Conservation (phyloP, 768 basidiomycete species). For the Termitomyces sp. region DNA sequence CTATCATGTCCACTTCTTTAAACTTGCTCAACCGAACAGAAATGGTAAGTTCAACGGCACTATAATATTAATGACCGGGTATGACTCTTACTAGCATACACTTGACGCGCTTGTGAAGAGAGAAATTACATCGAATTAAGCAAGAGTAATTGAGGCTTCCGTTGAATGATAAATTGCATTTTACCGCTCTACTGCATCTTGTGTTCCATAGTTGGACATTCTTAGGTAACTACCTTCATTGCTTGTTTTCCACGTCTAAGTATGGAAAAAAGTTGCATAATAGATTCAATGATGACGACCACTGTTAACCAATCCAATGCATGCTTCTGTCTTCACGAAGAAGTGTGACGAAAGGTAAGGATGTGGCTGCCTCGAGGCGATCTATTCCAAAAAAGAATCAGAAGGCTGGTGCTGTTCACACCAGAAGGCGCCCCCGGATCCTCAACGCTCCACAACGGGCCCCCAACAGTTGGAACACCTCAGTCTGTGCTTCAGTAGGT, state of each 20-base stretch:
- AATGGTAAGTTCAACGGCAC: not conserved
- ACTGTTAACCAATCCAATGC: not conserved
- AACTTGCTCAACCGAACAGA: not conserved
- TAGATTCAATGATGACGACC: not conserved
- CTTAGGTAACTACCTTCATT: no score
- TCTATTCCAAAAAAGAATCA: not conserved
- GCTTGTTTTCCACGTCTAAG: no score
- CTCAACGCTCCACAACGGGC: not conserved
- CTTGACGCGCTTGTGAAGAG: not conserved
- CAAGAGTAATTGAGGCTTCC: no score
- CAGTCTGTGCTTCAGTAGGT: no score
- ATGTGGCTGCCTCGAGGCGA: not conserved
- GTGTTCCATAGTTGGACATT: not conserved
- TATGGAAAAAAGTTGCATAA: no score
- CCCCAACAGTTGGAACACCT: not conserved
- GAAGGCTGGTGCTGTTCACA: not conserved
- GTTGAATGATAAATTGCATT: no score
- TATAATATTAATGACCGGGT: constrained; percentile 1
- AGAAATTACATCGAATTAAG: not conserved
- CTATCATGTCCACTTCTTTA: not conserved
- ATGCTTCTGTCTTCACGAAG: not conserved
- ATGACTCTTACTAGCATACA: not conserved
- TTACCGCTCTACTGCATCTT: not conserved
- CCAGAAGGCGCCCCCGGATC: not conserved
- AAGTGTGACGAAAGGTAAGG: not conserved